Base-by-base conservation (phyloP, 371 early-diverging fungal genomes). In the Mucor velutinosus region DNA sequence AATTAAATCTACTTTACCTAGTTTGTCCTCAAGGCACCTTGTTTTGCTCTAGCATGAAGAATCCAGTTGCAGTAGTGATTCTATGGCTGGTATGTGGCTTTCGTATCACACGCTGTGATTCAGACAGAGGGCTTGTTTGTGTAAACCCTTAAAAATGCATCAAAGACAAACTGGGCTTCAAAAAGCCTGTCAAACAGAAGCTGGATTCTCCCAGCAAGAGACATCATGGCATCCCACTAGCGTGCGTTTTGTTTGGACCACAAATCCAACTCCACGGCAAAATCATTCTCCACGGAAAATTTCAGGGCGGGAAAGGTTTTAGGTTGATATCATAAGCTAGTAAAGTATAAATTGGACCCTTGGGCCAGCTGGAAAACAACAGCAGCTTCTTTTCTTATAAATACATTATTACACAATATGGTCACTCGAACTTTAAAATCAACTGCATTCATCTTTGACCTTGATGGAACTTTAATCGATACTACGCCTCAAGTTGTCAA, bases 381-480 rank as follows among this genome's bases (percentile, higher is more conserved):
- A n/a, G 19, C 45, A 19, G 7, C 45, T 19, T 45, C 56, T 29
- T 32, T 56, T 56, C 17, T 7, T n/a, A 29, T 4, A 51, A 12
- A 51, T 27, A 56, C 32, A 27, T 11, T 59, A 35, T 43, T 33
- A 23, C 56, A 59, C 21, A 56, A 2, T n/a, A 65, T 64, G 61
- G 53, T 58, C 7, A 43, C 62, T 8, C 51, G 68, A 17, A 67
- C 60, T 29, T 45, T 77, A 25, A 19, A 35, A 27, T 63, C 70
- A 21, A 75, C 67, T 30, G 82, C 66, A 0, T 75, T 82, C 60
- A 47, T 81, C 8, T 84, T 81, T 67, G 84, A 84, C 58, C 67
- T 84, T 21, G 84, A 84, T 69, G 81, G 82, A 17, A 84, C 84
- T 12, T 43, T 84, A 11, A 80, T 84, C 60, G 84, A 84, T 65